phyloP scores from a whole-genome alignment of 106 monocot species.

The Dioscorea alata region DNA sequence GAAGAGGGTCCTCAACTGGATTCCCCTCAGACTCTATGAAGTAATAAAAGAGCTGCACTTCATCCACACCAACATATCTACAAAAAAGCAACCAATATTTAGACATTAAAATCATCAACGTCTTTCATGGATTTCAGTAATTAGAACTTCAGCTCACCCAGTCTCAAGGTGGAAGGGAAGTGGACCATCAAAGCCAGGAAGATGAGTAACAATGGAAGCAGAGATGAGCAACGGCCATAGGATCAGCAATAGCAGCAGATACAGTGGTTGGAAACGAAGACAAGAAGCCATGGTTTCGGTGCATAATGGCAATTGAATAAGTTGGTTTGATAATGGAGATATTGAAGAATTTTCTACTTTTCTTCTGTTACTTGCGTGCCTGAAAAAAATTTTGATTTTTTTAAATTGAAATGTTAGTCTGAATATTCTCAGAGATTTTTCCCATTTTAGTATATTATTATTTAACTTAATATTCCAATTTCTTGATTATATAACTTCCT shows the following conservation, averaged over 20 bases:
- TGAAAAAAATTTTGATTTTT: too few species aligned
- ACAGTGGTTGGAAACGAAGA: not conserved
- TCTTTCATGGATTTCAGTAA: not conserved
- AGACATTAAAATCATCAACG: not conserved
- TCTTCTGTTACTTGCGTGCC: too few species aligned
- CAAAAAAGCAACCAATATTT: not conserved
- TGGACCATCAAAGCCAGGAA: constrained; percentile 45
- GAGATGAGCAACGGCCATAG: not conserved
- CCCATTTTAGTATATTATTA: too few species aligned
- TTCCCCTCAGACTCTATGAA: constrained; percentile 11
- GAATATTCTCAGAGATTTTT: too few species aligned
- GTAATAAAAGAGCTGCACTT: constrained; percentile 14
- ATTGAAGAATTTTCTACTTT: too few species aligned
- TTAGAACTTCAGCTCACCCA: constrained; percentile 24
- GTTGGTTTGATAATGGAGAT: too few species aligned
- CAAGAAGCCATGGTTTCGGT: not conserved
- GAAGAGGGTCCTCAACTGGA: constrained; percentile 5
- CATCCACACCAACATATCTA: constrained; percentile 17
- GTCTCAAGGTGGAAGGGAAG: constrained; percentile 54
- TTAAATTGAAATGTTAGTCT: too few species aligned
- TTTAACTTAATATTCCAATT: too few species aligned
- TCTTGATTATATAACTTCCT: too few species aligned
- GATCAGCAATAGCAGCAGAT: not conserved
- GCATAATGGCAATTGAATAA: too few species aligned
- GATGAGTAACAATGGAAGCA: constrained; percentile 16